These are phyloP conservation scores for Neofusicoccum cordaticola DNA, from an alignment of 2,329 filamentous ascomycete species.

Conservation along the genomic window DNA sequence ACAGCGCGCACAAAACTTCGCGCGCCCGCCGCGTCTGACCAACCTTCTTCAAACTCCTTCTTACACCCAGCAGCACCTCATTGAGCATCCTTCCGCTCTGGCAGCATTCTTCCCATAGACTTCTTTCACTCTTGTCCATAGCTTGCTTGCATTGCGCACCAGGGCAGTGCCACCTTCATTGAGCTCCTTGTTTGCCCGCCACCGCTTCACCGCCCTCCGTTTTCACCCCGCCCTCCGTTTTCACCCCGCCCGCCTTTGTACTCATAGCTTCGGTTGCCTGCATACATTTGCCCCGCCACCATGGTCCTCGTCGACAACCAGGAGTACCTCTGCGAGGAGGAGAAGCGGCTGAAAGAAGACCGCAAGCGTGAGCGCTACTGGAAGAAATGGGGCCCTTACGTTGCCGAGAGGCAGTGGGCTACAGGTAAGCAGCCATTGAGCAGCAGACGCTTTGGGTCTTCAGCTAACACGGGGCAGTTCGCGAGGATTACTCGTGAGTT, in stretches of 20 bases:
- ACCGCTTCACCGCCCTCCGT: background rate
- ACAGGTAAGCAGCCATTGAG: conserved; percentile 62
- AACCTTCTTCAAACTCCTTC: background rate
- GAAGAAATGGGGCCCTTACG: conserved; percentile 97
- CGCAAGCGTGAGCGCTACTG: conserved; percentile 82
- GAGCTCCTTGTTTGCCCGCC: background rate
- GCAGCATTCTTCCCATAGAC: background rate
- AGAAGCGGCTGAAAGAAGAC: conserved; percentile 85
- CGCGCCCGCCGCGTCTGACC: background rate
- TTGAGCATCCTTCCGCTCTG: background rate
- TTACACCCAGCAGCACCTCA: background rate
- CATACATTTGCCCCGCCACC: conserved; percentile 16
- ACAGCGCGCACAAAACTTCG: conserved; percentile 8
- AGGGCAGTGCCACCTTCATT: conserved; percentile 4
- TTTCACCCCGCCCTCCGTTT: background rate
- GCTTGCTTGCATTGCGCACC: conserved; percentile 12
- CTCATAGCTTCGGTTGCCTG: background rate
- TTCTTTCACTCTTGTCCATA: background rate
- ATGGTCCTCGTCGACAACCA: conserved; percentile 92
- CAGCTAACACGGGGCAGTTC: conserved; percentile 54
- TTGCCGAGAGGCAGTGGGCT: conserved; percentile 92
- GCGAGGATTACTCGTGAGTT: conserved; percentile 82
- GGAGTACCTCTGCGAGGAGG: conserved; percentile 84
- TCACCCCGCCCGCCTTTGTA: background rate
- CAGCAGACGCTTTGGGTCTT: background rate